phyloP scores from a whole-genome alignment of 306 rosid species.

The Gillenia trifoliata region DNA sequence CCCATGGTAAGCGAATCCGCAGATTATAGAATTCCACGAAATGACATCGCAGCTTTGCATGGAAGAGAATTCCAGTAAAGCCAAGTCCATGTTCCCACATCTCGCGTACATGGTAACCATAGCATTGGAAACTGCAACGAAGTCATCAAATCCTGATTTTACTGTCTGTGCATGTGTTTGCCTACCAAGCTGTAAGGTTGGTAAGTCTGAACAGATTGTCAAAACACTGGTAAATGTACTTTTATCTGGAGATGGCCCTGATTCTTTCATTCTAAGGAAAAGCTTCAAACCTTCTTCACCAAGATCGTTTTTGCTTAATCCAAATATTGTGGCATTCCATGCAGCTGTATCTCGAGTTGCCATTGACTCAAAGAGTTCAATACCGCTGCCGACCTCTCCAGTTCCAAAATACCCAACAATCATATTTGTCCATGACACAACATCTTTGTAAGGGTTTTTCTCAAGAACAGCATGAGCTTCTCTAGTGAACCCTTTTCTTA shows the following conservation, averaged over 20 bases:
- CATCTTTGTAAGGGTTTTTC: slow-evolving; percentile 36
- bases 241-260: slow-evolving; percentile 34
- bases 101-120: slow-evolving; percentile 55
- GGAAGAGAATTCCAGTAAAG: slow-evolving; percentile 35
- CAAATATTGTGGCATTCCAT: slow-evolving; percentile 49
- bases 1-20: slow-evolving; percentile 50
- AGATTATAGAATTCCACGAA: slow-evolving; percentile 53
- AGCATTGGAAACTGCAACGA: slow-evolving; percentile 44
- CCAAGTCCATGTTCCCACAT: slow-evolving; percentile 48
- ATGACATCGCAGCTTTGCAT: slow-evolving; percentile 39
- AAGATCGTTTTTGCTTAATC: slow-evolving; percentile 40
- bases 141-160: slow-evolving; percentile 32
- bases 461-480: slow-evolving; percentile 43
- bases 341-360: slow-evolving; percentile 33
- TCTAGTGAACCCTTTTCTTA: slow-evolving; percentile 32
- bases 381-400: slow-evolving; percentile 34
- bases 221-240: slow-evolving; percentile 45
- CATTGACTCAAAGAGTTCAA: slow-evolving; percentile 29
- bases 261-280: slow-evolving; percentile 40
- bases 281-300: slow-evolving; percentile 50
- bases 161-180: slow-evolving; percentile 37
- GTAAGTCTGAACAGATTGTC: slow-evolving; percentile 43
- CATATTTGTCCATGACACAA: slow-evolving; percentile 46
- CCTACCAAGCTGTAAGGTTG: slow-evolving; percentile 37
- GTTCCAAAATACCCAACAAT: slow-evolving; percentile 45